These are phyloP conservation scores for Gossypium gossypioides DNA, from an alignment of 441 rosid genomes.

Conservation along the genomic window DNA sequence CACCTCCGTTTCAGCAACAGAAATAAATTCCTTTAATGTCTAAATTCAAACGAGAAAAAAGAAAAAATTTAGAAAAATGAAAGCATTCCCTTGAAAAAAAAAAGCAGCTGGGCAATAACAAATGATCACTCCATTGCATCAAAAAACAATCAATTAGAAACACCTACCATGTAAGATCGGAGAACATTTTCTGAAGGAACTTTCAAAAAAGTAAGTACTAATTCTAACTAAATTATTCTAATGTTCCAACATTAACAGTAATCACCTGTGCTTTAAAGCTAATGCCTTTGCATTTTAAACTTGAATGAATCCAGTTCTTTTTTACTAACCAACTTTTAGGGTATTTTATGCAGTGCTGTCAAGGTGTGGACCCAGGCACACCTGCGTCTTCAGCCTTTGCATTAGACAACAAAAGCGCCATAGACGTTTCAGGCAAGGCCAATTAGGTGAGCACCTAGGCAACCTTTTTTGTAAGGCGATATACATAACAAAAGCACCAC, in stretches of 20 bases:
- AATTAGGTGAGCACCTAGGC: no score
- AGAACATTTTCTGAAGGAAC: neutral
- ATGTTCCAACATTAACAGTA: neutral
- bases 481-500: no score
- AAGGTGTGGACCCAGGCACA: no score
- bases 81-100: neutral
- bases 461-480: no score
- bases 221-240: neutral
- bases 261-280: neutral
- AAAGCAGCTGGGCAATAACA: neutral
- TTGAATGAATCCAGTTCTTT: neutral
- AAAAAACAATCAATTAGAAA: neutral
- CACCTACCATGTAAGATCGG: neutral
- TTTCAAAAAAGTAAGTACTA: neutral
- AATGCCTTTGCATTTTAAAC: neutral
- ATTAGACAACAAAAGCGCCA: no score
- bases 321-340: neutral
- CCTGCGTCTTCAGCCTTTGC: no score
- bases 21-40: constrained; percentile 72
- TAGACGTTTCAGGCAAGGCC: no score
- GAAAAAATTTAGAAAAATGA: neutral
- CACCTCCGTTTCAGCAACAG: constrained; percentile 72
- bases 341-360: neutral
- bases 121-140: neutral
- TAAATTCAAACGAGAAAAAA: constrained; percentile 18